Percentiles rank a stretch among this genome's conserved stretches.
Evolutionary conservation across 257 asterid species (phyloP).

Genomic region (Linaria vulgaris): DNA sequence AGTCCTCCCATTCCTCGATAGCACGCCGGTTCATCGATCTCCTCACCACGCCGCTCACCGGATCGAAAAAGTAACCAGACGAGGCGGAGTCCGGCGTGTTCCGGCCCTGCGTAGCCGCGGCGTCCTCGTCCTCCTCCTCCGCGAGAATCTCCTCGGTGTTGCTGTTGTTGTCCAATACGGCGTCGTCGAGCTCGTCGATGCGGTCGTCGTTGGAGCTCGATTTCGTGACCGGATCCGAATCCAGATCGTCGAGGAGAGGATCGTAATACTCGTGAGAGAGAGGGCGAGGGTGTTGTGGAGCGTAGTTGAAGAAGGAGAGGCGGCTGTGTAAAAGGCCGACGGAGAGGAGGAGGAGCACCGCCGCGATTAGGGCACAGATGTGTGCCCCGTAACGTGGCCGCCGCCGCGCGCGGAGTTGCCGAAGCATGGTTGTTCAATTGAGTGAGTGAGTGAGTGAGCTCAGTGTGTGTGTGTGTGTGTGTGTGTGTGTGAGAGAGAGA

Average conservation of each 20-base stretch:
- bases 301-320: slow-evolving; percentile 57
- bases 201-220: slow-evolving; percentile 69
- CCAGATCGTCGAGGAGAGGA: slow-evolving; percentile 75
- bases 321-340: slow-evolving; percentile 84
- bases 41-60: slow-evolving; percentile 57
- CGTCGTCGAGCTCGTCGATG: slow-evolving; percentile 87
- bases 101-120: slow-evolving; percentile 39
- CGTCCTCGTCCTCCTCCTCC: slow-evolving; percentile 55
- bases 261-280: slow-evolving; percentile 43
- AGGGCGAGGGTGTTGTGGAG: slow-evolving; percentile 36
- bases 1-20: slow-evolving; percentile 96
- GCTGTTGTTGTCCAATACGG: slow-evolving; percentile 35
- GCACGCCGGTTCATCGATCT: slow-evolving; percentile 69
- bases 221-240: slow-evolving; percentile 48
- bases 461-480: too few species aligned
- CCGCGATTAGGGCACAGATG: slow-evolving; percentile 66
- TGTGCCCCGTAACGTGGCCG: slow-evolving; percentile 76
- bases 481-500: too few species aligned
- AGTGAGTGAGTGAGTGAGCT: too few species aligned
- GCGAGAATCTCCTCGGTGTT: slow-evolving; percentile 51
- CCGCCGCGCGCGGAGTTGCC: slow-evolving; percentile 72
- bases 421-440: slow-evolving; percentile 26
- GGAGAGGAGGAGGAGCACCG: slow-evolving; percentile 75
- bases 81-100: slow-evolving; percentile 23
- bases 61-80: slow-evolving; percentile 70